These are phyloP conservation scores for Hyaloraphidium curvatum DNA, from an alignment of 192 early-diverging fungal species.

Conservation along the genomic window DNA sequence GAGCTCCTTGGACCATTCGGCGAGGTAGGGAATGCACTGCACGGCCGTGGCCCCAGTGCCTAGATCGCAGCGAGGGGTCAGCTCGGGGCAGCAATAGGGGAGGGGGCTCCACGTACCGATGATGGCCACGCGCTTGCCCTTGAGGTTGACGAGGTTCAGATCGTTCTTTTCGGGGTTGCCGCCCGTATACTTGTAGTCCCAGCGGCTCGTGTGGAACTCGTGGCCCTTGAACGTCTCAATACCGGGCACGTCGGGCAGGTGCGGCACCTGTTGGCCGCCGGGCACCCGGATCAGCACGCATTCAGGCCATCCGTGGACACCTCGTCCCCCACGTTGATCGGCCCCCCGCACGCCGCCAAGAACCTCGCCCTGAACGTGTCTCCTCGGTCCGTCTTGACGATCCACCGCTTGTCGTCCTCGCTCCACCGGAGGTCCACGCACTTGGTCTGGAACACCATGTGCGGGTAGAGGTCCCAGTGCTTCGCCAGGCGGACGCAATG, in stretches of 20 bases:
- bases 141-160: neutral
- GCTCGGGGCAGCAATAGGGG: neutral
- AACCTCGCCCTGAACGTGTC: neutral
- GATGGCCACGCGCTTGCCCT: neutral
- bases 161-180: conserved; percentile 1
- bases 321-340: neutral
- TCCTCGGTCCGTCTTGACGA: neutral
- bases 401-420: neutral
- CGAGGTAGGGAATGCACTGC: conserved; percentile 2
- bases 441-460: neutral
- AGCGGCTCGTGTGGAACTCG: neutral
- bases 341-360: neutral
- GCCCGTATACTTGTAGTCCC: neutral
- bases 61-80: neutral
- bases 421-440: neutral
- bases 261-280: too few relatives aligned
- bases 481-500: neutral
- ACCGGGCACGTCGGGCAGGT: neutral
- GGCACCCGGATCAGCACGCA: neutral
- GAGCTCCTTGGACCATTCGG: neutral
- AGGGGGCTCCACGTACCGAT: neutral
- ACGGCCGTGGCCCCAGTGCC: neutral
- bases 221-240: conserved; percentile 1
- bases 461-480: neutral
- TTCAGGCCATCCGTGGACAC: neutral